phyloP scores from a whole-genome alignment of 208 protist genomes.

The Acanthamoeba healyi region DNA sequence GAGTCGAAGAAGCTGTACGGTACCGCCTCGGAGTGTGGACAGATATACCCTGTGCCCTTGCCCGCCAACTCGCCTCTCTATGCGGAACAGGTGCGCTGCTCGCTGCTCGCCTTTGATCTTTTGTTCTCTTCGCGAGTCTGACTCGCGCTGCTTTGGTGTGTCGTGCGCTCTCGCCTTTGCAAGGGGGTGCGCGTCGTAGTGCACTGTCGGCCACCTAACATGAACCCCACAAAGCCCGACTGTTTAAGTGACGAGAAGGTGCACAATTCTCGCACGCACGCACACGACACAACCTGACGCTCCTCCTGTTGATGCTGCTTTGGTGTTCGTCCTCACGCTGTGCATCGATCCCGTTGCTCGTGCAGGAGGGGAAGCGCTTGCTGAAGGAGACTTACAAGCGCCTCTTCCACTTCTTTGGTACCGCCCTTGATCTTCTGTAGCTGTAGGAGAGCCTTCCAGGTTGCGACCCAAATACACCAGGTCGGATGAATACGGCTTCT shows the following conservation, averaged over 20 bases:
- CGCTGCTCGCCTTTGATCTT: too few relatives aligned
- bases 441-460: too few relatives aligned
- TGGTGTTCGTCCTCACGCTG: neutral
- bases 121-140: too few relatives aligned
- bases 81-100: neutral
- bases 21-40: neutral
- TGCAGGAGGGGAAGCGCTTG: neutral
- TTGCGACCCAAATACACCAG: too few relatives aligned
- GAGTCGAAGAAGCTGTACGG: neutral
- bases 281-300: too few relatives aligned
- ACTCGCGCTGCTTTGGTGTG: too few relatives aligned
- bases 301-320: too few relatives aligned
- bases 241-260: neutral
- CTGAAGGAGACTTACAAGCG: slow-evolving; percentile 12
- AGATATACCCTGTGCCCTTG: neutral
- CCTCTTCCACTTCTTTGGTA: neutral
- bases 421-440: neutral
- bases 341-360: neutral
- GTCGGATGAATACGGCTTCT: too few relatives aligned
- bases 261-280: too few relatives aligned
- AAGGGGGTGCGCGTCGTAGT: neutral
- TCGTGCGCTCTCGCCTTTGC: too few relatives aligned
- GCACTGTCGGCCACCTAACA: neutral
- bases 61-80: neutral
- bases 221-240: neutral